Conservation (phyloP, 305 asterid species). For the Solanum hybrid region DNA sequence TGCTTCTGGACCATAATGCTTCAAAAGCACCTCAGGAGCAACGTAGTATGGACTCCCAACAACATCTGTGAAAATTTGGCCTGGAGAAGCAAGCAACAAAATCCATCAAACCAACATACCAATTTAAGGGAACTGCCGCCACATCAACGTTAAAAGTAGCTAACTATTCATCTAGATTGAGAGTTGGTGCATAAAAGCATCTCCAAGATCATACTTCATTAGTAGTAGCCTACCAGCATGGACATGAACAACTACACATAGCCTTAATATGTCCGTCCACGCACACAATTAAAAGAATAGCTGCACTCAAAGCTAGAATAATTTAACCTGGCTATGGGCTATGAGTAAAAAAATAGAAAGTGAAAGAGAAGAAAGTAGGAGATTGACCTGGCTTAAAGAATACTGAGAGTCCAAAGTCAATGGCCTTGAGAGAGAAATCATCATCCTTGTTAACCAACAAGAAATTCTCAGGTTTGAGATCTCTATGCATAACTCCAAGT, state of each 20-base stretch:
- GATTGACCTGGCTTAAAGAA: slow-evolving; percentile 83
- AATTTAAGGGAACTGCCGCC: neutral
- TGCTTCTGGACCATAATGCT: slow-evolving; percentile 84
- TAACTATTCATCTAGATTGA: neutral
- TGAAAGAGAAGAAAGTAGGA: neutral
- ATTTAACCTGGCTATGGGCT: neutral
- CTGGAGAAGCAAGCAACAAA: slow-evolving; percentile 28
- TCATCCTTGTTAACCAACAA: slow-evolving; percentile 78
- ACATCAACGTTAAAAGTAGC: neutral
- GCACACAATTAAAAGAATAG: neutral
- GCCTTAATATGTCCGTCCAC: neutral
- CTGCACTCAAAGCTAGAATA: neutral
- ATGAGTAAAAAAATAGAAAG: neutral
- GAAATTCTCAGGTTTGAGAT: slow-evolving; percentile 89
- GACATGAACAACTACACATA: neutral
- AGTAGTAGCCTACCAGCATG: neutral
- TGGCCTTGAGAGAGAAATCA: slow-evolving; percentile 86
- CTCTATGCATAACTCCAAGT: slow-evolving; percentile 90
- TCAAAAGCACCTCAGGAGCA: slow-evolving; percentile 86
- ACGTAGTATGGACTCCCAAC: slow-evolving; percentile 96
- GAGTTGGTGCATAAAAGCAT: neutral
- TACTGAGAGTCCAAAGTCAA: slow-evolving; percentile 91
- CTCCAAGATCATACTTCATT: neutral
- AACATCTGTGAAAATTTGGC: slow-evolving; percentile 79
- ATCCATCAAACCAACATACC: neutral